Evolutionary conservation across 331 rosid genomes (phyloP).

Genomic region (Spiraea crenata): DNA sequence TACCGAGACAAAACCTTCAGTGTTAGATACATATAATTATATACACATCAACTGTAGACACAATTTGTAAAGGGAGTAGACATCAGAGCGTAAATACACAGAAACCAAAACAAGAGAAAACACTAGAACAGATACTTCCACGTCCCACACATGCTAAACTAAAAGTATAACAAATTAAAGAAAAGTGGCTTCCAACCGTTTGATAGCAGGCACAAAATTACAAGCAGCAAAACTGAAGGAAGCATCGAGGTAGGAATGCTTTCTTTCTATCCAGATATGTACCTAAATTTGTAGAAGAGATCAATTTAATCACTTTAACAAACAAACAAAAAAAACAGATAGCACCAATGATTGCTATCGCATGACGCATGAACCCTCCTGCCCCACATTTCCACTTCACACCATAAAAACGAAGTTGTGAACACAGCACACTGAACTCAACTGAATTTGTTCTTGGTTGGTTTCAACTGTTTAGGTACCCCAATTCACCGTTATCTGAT

Average conservation of each 20-base stretch:
- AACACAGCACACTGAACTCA: not conserved
- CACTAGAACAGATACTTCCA: not conserved
- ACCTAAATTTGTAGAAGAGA: not conserved
- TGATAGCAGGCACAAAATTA: not conserved
- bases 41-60: conserved; percentile 8
- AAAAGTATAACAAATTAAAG: not conserved
- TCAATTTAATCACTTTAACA: not conserved
- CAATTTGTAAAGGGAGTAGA: not conserved
- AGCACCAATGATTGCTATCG: not conserved
- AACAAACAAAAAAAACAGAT: not conserved
- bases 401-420: not conserved
- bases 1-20: conserved; percentile 19
- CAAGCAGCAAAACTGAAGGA: not conserved
- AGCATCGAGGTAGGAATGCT: too few species aligned
- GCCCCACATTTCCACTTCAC: not conserved
- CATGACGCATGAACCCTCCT: not conserved
- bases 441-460: too few species aligned
- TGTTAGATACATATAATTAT: not conserved
- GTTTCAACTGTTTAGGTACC: too few species aligned
- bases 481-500: too few species aligned
- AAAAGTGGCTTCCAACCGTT: not conserved
- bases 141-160: not conserved
- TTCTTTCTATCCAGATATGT: not conserved
- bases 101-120: conserved; percentile 4
- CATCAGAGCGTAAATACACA: not conserved